phyloP scores from a whole-genome alignment of 2,329 filamentous ascomycete species.

The Clathrospora elynae region DNA sequence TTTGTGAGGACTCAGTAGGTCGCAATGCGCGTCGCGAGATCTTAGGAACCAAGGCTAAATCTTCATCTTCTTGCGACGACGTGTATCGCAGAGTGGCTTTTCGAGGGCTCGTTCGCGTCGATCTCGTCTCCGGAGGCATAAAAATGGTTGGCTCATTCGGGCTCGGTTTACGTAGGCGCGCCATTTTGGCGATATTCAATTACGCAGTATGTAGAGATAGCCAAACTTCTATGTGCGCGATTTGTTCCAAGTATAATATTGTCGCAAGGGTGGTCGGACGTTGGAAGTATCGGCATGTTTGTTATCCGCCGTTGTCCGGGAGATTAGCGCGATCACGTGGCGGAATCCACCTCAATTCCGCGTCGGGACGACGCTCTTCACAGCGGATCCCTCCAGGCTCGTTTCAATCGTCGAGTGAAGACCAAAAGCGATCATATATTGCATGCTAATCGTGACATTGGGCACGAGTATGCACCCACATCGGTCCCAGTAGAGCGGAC shows the following conservation, averaged over 20 bases:
- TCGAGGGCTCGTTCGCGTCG: constrained; percentile 36
- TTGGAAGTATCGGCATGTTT: constrained; percentile 14
- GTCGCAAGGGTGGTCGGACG: constrained; percentile 8
- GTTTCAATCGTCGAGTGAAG: too few relatives aligned
- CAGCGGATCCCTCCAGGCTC: too few relatives aligned
- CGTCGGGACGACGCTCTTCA: too few relatives aligned
- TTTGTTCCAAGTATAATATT: constrained; percentile 12
- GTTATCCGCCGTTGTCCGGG: constrained; percentile 17
- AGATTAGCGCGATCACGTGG: constrained; percentile 6
- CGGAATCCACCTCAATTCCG: too few relatives aligned
- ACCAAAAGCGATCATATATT: too few relatives aligned
- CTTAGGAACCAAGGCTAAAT: constrained; percentile 33
- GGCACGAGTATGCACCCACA: too few relatives aligned
- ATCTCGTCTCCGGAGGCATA: constrained; percentile 23
- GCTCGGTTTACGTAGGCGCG: constrained; percentile 43
- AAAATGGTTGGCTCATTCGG: constrained; percentile 31
- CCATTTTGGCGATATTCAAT: constrained; percentile 29
- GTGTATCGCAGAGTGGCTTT: constrained; percentile 25
- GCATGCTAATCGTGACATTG: too few relatives aligned
- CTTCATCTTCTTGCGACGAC: constrained; percentile 25
- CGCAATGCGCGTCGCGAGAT: constrained; percentile 31
- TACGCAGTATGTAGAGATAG: constrained; percentile 6
- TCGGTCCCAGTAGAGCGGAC: too few relatives aligned
- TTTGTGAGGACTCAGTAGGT: constrained; percentile 29
- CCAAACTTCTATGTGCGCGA: constrained; percentile 3